phyloP scores from a whole-genome alignment of 2,329 filamentous ascomycete species.

The Elsinoe batatas region DNA sequence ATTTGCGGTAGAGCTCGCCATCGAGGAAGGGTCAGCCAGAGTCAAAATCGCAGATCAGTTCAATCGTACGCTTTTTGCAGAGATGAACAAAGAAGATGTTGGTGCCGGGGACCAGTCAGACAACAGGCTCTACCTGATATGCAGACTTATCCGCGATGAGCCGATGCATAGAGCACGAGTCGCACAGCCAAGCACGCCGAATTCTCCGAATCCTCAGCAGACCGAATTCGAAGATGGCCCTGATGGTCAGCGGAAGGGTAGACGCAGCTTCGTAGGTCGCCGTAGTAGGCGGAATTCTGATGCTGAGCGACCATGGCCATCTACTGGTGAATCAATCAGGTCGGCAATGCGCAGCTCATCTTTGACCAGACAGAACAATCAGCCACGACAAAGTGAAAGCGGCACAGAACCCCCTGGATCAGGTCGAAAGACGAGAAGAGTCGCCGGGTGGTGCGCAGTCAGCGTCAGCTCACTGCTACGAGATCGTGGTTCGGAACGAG shows the following conservation, averaged over 20 bases:
- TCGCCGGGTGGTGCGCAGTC: slow-evolving; percentile 66
- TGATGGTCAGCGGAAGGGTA: not conserved
- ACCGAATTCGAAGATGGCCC: slow-evolving; percentile 8
- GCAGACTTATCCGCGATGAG: slow-evolving; percentile 61
- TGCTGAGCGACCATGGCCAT: not conserved
- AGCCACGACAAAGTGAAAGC: not conserved
- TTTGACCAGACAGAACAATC: not conserved
- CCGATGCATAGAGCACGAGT: slow-evolving; percentile 20
- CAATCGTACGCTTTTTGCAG: slow-evolving; percentile 78
- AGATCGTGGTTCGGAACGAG: slow-evolving; percentile 21
- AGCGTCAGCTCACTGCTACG: slow-evolving; percentile 67
- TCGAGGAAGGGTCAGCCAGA: slow-evolving; percentile 57
- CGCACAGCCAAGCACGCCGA: not conserved
- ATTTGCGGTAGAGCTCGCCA: slow-evolving; percentile 67
- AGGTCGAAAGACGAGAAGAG: slow-evolving; percentile 50
- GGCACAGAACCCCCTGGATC: not conserved
- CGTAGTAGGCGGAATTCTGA: slow-evolving; percentile 8
- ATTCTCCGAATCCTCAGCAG: slow-evolving; percentile 8
- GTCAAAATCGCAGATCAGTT: slow-evolving; percentile 55
- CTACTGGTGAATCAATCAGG: not conserved
- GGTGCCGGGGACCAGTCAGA: slow-evolving; percentile 55
- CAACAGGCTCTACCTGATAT: slow-evolving; percentile 70
- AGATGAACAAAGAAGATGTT: slow-evolving; percentile 68
- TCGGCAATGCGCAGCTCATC: slow-evolving; percentile 8
- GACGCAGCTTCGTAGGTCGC: slow-evolving; percentile 1